phyloP scores from a whole-genome alignment of 352 stramenopile genomes.

The Halophytophthora polymorphica region DNA sequence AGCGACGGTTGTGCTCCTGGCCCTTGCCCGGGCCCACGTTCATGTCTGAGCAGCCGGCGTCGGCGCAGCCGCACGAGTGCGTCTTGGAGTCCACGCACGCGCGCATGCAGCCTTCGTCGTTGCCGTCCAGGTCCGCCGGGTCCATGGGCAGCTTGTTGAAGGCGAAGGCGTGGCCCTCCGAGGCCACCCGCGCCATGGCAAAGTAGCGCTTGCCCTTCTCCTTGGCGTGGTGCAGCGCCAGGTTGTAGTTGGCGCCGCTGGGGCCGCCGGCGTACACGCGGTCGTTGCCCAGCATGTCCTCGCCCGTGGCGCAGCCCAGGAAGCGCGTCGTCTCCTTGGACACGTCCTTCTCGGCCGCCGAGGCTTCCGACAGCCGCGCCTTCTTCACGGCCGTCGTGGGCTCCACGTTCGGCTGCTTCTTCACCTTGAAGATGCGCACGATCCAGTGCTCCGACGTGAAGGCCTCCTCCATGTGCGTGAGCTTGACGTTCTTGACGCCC shows the following conservation, averaged over 20 bases:
- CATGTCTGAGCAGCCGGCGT: constrained; percentile 74
- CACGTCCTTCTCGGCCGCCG: constrained; percentile 47
- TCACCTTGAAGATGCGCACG: constrained; percentile 94
- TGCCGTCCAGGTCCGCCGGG: constrained; percentile 63
- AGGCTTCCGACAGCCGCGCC: constrained; percentile 47
- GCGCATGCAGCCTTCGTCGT: constrained; percentile 77
- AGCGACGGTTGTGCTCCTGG: constrained; percentile 89
- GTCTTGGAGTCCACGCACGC: constrained; percentile 71
- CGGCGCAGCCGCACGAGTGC: constrained; percentile 84
- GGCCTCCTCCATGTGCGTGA: constrained; percentile 90
- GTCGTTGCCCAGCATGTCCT: constrained; percentile 83
- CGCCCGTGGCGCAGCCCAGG: constrained; percentile 77
- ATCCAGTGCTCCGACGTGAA: constrained; percentile 96
- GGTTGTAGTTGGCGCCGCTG: constrained; percentile 88
- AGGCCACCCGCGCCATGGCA: constrained; percentile 70
- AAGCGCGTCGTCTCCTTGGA: constrained; percentile 79
- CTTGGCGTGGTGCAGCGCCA: constrained; percentile 86
- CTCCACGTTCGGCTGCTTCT: constrained; percentile 84
- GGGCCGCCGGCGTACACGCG: constrained; percentile 85
- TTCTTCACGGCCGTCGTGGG: constrained; percentile 66
- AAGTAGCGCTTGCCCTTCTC: constrained; percentile 86
- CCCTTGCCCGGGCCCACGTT: constrained; percentile 60
- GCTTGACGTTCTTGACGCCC: constrained; percentile 88
- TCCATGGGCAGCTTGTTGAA: constrained; percentile 85
- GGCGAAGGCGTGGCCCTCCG: constrained; percentile 86